A percentile compares a stretch with the other conserved stretches of the same genome.
These are phyloP conservation scores for Suhomyces sp. DNA, from an alignment of 805 yeast genomes.

Conservation along the genomic window DNA sequence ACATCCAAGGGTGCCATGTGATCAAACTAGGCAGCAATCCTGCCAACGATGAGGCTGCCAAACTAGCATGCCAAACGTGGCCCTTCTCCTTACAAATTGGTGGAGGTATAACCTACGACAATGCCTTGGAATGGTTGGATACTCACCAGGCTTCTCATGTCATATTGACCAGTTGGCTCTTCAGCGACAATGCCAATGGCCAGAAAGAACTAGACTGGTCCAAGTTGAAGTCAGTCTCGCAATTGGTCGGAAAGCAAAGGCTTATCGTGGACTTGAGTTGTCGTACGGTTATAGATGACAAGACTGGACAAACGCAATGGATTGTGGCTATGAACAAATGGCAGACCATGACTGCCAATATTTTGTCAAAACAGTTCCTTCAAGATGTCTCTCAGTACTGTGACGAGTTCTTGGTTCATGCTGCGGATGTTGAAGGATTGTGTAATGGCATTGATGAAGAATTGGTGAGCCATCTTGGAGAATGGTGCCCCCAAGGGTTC, in stretches of 20 bases:
- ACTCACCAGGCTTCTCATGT: constrained; percentile 75
- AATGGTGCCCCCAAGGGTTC: constrained; percentile 63
- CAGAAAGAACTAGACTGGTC: constrained; percentile 37
- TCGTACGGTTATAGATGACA: constrained; percentile 40
- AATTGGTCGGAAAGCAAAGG: constrained; percentile 58
- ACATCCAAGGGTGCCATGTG: constrained; percentile 81
- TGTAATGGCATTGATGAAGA: constrained; percentile 89
- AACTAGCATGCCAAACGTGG: constrained; percentile 71
- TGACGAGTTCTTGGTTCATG: constrained; percentile 88
- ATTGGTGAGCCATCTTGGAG: constrained; percentile 66
- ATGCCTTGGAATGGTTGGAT: constrained; percentile 78
- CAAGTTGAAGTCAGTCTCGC: constrained; percentile 52
- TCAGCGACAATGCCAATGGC: constrained; percentile 52
- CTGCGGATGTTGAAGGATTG: constrained; percentile 97
- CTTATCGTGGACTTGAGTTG: constrained; percentile 93
- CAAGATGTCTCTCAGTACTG: constrained; percentile 60
- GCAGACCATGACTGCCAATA: constrained; percentile 81
- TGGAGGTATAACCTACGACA: constrained; percentile 80
- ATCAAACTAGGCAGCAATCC: constrained; percentile 81
- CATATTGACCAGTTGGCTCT: constrained; percentile 89
- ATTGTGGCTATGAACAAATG: constrained; percentile 97
- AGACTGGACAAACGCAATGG: constrained; percentile 58
- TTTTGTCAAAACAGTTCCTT: constrained; percentile 55
- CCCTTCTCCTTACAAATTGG: constrained; percentile 80
- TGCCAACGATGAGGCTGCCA: constrained; percentile 80